Base-by-base conservation (phyloP, 2,329 filamentous ascomycete species). In the Penicillium nordicum region DNA sequence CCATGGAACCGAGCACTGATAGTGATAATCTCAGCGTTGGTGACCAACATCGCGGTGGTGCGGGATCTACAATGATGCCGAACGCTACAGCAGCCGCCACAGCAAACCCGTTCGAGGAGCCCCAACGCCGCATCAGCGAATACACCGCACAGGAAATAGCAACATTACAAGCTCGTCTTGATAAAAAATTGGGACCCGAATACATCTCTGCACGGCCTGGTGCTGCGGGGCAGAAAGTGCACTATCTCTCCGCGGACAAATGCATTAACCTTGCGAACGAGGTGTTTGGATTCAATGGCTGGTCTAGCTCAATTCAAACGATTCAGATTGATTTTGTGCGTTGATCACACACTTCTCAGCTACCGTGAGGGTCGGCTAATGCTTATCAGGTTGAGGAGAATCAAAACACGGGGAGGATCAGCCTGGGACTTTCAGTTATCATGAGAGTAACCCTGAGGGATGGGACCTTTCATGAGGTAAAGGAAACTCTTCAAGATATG, bases 181-280 rank as follows among this genome's bases (percentile, higher is more conserved):
- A 97, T 70, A 95, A 92, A 70, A 92, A 97, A 71, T 84, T 99
- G 11, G 94, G 94, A 0, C 94, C 94, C 0, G 95, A 99, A 76
- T 99, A 95, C 73, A 90, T 99, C 57, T 97, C 93, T 2, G 85
- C 90, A 41, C 84, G 94, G 68, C 81, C 88, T 14, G 94, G 94
- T 2, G 88, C 92, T 12, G 88, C 87, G 10, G 92, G 92, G 48
- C 84, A 88, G 62, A 93, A 89, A 71, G 89, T 99, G 18, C 91
- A 96, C 72, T 99, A 99, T 75, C 82, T 99, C 50, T 86, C 92
- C n/a, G 92, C 92, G 1, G 93, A 97, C 70, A 99, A 99, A 78
- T 92, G 89, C 70, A 99, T 99, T 72, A 89, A 90, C 56, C 87
- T 97, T 50, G 92, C 92, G 52, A 97, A 97, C 68, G 90, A 97